These are phyloP conservation scores for Solanum medicagineum DNA, from an alignment of 257 asterid genomes.

Conservation along the genomic window DNA sequence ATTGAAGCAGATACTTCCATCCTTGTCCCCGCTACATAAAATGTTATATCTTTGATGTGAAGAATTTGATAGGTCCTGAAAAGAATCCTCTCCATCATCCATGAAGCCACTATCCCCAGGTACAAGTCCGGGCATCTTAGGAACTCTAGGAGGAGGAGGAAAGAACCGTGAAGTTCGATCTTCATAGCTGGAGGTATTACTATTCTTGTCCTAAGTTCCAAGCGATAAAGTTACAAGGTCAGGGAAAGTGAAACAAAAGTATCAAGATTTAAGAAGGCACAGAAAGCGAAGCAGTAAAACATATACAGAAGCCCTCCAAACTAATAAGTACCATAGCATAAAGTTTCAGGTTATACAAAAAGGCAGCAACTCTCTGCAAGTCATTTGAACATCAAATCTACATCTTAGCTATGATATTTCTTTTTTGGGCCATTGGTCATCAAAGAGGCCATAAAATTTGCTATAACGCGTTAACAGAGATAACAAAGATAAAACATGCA, in stretches of 20 bases:
- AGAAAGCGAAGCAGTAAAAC: neutral
- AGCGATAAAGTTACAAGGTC: neutral
- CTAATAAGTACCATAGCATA: neutral
- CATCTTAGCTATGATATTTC: neutral
- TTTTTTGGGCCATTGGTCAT: neutral
- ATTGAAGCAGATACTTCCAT: conserved; percentile 80
- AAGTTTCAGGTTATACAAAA: neutral
- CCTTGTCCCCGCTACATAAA: conserved; percentile 87
- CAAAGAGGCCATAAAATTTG: neutral
- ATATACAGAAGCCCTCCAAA: neutral
- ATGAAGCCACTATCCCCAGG: conserved; percentile 72
- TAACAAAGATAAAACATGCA: neutral
- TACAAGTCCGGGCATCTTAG: conserved; percentile 81
- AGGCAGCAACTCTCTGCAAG: neutral
- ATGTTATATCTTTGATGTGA: conserved; percentile 69
- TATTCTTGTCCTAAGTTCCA: conserved; percentile 45
- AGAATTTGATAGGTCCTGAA: conserved; percentile 78
- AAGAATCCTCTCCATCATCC: conserved; percentile 73
- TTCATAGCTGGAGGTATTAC: conserved; percentile 39
- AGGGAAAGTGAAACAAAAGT: neutral
- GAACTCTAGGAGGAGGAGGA: conserved; percentile 86
- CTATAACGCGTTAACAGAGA: neutral
- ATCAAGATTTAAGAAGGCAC: neutral
- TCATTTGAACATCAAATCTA: neutral
- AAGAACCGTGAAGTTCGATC: conserved; percentile 93